A percentile compares a stretch with the other conserved stretches of the same genome.
Conservation (phyloP, 805 yeast species). For the Candida patagonica region DNA sequence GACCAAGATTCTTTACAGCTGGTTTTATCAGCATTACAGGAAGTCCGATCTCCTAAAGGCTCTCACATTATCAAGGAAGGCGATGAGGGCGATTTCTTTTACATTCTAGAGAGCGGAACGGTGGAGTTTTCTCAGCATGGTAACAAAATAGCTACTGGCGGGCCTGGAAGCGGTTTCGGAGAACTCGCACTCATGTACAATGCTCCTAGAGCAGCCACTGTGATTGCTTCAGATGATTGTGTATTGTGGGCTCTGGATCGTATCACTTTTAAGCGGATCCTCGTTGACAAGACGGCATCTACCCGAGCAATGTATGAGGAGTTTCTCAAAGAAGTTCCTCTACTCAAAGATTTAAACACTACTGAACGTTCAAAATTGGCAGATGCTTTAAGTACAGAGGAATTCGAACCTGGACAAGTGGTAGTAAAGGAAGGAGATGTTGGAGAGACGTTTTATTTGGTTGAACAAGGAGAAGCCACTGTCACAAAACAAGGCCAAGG, state of each 20-base stretch:
- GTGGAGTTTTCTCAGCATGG: slow-evolving; percentile 76
- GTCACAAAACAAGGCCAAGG: slow-evolving; percentile 59
- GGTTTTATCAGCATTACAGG: slow-evolving; percentile 77
- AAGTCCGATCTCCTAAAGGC: slow-evolving; percentile 50
- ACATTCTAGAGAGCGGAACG: slow-evolving; percentile 72
- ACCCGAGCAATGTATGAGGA: slow-evolving; percentile 86
- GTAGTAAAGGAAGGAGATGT: slow-evolving; percentile 81
- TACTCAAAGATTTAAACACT: slow-evolving; percentile 58
- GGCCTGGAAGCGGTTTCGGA: slow-evolving; percentile 88
- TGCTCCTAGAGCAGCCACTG: slow-evolving; percentile 96
- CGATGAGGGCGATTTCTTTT: slow-evolving; percentile 89
- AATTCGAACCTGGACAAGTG: slow-evolving; percentile 57
- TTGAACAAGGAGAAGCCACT: slow-evolving; percentile 75
- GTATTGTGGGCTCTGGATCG: slow-evolving; percentile 91
- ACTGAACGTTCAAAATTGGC: slow-evolving; percentile 88
- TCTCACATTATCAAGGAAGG: slow-evolving; percentile 77
- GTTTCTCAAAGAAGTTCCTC: slow-evolving; percentile 78
- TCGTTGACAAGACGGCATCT: slow-evolving; percentile 82
- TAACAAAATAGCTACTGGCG: slow-evolving; percentile 59
- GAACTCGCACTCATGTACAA: slow-evolving; percentile 96
- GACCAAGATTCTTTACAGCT: slow-evolving; percentile 69
- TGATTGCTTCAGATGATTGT: slow-evolving; percentile 58
- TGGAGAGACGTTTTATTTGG: slow-evolving; percentile 66
- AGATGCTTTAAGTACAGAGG: slow-evolving; percentile 80
- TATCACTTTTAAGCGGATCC: slow-evolving; percentile 81